Percentiles rank a stretch among this genome's conserved stretches.
Evolutionary conservation across 2,329 filamentous ascomycete genomes (phyloP).

Genomic region (Fusarium sp.): DNA sequence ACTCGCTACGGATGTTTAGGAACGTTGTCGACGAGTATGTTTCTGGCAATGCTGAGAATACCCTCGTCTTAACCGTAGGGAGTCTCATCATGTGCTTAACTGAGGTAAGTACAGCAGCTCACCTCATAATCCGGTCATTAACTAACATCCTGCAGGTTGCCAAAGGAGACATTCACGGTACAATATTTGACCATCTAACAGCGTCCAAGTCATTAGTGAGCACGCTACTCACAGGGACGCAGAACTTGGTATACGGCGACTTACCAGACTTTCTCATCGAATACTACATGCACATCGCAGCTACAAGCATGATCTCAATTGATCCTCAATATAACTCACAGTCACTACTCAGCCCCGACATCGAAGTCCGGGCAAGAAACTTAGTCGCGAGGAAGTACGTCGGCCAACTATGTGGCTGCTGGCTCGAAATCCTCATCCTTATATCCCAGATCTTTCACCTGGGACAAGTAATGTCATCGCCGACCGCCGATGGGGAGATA

Average conservation of each 20-base stretch:
- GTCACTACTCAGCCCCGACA: slow-evolving; percentile 49
- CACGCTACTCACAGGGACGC: slow-evolving; percentile 51
- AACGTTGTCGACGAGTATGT: slow-evolving; percentile 53
- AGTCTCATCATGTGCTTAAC: slow-evolving; percentile 61
- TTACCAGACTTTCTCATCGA: slow-evolving; percentile 61
- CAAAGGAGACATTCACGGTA: slow-evolving; percentile 59
- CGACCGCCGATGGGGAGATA: slow-evolving; percentile 45
- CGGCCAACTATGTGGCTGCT: slow-evolving; percentile 55
- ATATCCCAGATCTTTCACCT: slow-evolving; percentile 58
- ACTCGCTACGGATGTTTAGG: slow-evolving; percentile 53
- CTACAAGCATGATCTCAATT: slow-evolving; percentile 62
- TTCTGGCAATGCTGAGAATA: slow-evolving; percentile 50
- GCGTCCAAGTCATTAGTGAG: slow-evolving; percentile 58
- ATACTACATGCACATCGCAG: slow-evolving; percentile 62
- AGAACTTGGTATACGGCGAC: slow-evolving; percentile 51
- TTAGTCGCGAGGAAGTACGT: slow-evolving; percentile 51
- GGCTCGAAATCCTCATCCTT: slow-evolving; percentile 54
- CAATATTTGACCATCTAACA: slow-evolving; percentile 60
- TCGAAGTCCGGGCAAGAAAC: slow-evolving; percentile 48
- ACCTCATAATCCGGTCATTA: neutral
- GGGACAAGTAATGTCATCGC: slow-evolving; percentile 55
- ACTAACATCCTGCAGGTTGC: slow-evolving; percentile 49
- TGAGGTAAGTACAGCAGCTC: slow-evolving; percentile 52
- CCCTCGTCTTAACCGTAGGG: slow-evolving; percentile 57
- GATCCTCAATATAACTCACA: slow-evolving; percentile 48